Base-by-base conservation (phyloP, 345 rosid genomes). In the Nephelium lappaceum region DNA sequence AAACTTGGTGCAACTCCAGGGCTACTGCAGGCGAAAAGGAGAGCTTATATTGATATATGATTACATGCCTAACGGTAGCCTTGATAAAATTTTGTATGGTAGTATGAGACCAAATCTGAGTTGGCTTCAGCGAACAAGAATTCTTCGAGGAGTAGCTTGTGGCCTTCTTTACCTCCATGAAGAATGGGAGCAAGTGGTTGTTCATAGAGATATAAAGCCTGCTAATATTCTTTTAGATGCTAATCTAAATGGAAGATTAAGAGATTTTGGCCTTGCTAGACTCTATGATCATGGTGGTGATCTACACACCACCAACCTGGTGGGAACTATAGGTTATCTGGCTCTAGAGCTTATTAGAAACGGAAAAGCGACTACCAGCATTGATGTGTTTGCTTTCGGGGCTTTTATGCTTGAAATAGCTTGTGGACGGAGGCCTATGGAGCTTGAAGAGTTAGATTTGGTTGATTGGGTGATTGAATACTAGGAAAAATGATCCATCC, bases 31-130 rank as follows among this genome's bases (percentile, higher is more conserved):
- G 68, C 75, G 76, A 23, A 77, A 82, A 55, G 86, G 81, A 5
- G 83, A 84, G 64, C 86, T 88, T 21, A 82, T 86, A 21, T 68
- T 86, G 79, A 87, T 85, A 21, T 88, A 88, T 77, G 88, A 88
- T 69, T 86, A 53, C 12, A 88, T 88, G 91, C 85, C 84, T 18
- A 41, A 82, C 83, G 0, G 87, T 78, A 60, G 74, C 87, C 87
- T 87, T 21, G 88, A 88, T 73, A 84, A 71, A 76, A 78, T 78
- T 63, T 39, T 88, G 6, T 63, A 77, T 64, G 65, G 78, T 36
- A 71, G 72, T 15, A 1, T 75, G 57, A 66, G 18, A 58, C 62
- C 42, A 36, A 68, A 49, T 31, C 82, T 80, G 71, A 79, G 64
- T 42, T 85, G 90, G 90, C 69, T 69, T 8, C 88, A 85, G 62